These are phyloP conservation scores for Claviceps spartinae DNA, from an alignment of 2,329 filamentous ascomycete species.

Conservation along the genomic window DNA sequence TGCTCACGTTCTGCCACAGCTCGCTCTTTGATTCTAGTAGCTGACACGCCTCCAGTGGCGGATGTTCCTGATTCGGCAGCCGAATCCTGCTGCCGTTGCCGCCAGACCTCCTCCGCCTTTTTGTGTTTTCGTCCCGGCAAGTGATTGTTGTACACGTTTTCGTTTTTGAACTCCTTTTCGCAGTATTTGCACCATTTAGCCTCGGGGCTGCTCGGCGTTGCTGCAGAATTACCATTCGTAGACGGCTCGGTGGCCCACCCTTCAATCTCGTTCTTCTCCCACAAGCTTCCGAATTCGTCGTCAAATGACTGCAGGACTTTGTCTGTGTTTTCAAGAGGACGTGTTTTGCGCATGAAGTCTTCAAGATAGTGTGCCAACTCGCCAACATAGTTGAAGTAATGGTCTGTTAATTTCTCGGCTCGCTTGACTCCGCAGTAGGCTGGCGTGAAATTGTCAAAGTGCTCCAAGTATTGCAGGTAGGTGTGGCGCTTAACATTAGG, in stretches of 20 bases:
- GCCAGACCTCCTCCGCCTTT: slow-evolving; percentile 59
- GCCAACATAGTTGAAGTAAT: slow-evolving; percentile 82
- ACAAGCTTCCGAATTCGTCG: slow-evolving; percentile 68
- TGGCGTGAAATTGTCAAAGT: slow-evolving; percentile 74
- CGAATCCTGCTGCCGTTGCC: slow-evolving; percentile 30
- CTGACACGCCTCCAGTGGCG: slow-evolving; percentile 18
- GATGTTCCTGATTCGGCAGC: slow-evolving; percentile 16
- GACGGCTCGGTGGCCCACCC: slow-evolving; percentile 58
- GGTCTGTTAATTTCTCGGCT: slow-evolving; percentile 76
- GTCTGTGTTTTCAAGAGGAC: slow-evolving; percentile 75
- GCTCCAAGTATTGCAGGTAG: slow-evolving; percentile 86
- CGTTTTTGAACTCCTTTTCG: slow-evolving; percentile 88
- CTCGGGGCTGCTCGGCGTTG: slow-evolving; percentile 31
- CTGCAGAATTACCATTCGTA: slow-evolving; percentile 12
- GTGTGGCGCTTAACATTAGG: slow-evolving; percentile 71
- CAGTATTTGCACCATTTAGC: slow-evolving; percentile 85
- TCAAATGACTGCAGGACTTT: slow-evolving; percentile 66
- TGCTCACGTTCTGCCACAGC: slow-evolving; percentile 83
- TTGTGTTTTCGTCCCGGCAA: slow-evolving; percentile 73
- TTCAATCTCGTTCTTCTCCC: slow-evolving; percentile 65
- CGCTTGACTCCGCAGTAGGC: slow-evolving; percentile 63
- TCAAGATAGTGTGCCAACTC: slow-evolving; percentile 74
- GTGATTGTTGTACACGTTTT: slow-evolving; percentile 87
- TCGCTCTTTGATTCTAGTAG: slow-evolving; percentile 65
- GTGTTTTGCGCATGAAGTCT: slow-evolving; percentile 69